Conservation (phyloP, 2,329 filamentous ascomycete genomes). For the Cladophialophora yegresii region DNA sequence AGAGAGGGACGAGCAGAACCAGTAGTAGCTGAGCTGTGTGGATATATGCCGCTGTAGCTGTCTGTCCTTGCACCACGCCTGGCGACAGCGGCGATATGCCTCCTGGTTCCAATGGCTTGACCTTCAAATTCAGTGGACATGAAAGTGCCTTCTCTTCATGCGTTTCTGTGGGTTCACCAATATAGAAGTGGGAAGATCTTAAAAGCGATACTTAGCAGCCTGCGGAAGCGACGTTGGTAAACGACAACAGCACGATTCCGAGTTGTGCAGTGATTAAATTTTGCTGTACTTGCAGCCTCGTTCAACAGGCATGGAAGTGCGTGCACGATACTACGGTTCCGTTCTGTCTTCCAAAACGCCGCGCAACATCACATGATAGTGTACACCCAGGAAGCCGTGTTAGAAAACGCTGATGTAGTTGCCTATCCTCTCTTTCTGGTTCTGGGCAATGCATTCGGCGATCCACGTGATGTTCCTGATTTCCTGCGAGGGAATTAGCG, state of each 20-base stretch:
- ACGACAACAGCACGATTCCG: background rate
- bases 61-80: background rate
- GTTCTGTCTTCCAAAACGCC: constrained; percentile 22
- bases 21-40: constrained; percentile 47
- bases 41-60: constrained; percentile 21
- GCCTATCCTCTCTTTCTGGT: constrained; percentile 97
- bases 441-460: constrained; percentile 98
- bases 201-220: too few species aligned
- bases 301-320: background rate
- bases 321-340: background rate
- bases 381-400: constrained; percentile 35
- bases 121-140: constrained; percentile 21
- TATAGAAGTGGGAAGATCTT: too few species aligned
- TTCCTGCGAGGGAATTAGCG: constrained; percentile 64
- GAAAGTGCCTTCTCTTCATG: constrained; percentile 3
- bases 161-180: background rate
- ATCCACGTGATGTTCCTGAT: constrained; percentile 99
- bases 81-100: background rate
- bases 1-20: constrained; percentile 49
- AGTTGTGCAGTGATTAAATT: background rate
- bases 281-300: background rate
- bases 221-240: background rate
- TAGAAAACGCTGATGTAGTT: constrained; percentile 99
- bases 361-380: constrained; percentile 17
- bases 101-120: background rate